Conservation (phyloP, 2,329 filamentous ascomycete species). For the Aureobasidium uvarum region DNA sequence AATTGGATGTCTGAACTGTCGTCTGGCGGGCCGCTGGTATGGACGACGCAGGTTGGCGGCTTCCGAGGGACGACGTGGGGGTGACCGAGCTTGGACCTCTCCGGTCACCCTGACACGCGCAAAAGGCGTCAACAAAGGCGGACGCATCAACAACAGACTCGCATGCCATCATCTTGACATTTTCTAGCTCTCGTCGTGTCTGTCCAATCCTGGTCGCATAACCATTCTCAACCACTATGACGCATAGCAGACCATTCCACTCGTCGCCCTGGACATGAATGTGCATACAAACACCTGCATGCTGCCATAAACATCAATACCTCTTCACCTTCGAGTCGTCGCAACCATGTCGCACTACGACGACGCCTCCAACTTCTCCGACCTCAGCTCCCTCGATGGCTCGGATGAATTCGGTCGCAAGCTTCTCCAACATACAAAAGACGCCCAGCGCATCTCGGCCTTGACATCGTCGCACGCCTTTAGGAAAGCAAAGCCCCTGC, state of each 20-base stretch:
- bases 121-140: conserved; percentile 7
- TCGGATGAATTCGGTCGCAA: conserved; percentile 49
- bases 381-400: conserved; percentile 44
- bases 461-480: conserved; percentile 39
- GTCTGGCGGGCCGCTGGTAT: background rate
- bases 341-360: conserved; percentile 30
- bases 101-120: conserved; percentile 5
- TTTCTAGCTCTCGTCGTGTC: background rate
- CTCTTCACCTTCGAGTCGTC: background rate
- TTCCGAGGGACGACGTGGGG: conserved; percentile 10
- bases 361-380: conserved; percentile 34
- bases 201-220: background rate
- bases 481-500: conserved; percentile 44
- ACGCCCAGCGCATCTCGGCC: conserved; percentile 40
- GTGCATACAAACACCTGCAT: background rate
- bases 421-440: conserved; percentile 45
- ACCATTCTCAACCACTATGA: background rate
- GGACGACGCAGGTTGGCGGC: background rate
- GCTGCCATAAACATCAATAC: conserved; percentile 8
- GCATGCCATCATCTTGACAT: background rate
- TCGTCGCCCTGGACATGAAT: background rate
- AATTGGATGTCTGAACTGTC: background rate
- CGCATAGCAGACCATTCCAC: background rate
- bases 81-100: background rate
- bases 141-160: background rate